Evolutionary conservation across 2,329 filamentous ascomycete species (phyloP).

Genomic region (Akanthomyces lecanii): DNA sequence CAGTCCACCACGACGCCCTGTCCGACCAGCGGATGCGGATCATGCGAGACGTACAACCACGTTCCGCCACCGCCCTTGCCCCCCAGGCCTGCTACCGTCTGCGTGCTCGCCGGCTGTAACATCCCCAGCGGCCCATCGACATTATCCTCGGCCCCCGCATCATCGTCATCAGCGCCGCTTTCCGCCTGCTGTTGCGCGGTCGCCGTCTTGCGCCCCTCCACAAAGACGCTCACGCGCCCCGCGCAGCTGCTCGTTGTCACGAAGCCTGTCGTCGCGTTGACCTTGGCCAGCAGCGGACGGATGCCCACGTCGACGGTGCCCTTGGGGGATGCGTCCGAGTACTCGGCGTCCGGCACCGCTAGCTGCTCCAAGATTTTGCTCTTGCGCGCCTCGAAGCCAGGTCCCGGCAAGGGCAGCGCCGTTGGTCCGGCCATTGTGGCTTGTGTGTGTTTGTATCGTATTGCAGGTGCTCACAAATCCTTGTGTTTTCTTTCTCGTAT

Average conservation of each 20-base stretch:
- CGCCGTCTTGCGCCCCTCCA: conserved; percentile 63
- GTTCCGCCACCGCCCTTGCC: conserved; percentile 80
- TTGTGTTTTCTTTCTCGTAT: background rate
- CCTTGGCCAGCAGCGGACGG: conserved; percentile 67
- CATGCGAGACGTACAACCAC: conserved; percentile 88
- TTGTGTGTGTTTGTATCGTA: background rate
- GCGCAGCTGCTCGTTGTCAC: conserved; percentile 94
- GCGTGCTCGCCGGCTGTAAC: background rate
- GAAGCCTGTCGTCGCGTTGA: conserved; percentile 70
- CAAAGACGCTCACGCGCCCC: conserved; percentile 79
- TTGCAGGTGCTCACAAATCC: background rate
- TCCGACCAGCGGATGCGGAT: conserved; percentile 48
- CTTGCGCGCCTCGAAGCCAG: conserved; percentile 60
- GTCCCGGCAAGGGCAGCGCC: conserved; percentile 28
- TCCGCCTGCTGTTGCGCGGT: background rate
- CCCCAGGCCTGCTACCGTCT: conserved; percentile 57
- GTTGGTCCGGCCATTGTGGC: conserved; percentile 1
- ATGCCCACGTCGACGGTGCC: conserved; percentile 80
- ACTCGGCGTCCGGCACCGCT: conserved; percentile 62
- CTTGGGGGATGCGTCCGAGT: conserved; percentile 83
- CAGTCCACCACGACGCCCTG: conserved; percentile 27
- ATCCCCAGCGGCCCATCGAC: background rate
- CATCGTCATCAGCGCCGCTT: background rate
- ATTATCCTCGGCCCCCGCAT: conserved; percentile 17
- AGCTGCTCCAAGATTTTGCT: conserved; percentile 67